phyloP scores from a whole-genome alignment of 2,329 filamentous ascomycete species.

The Dothiorella sarmentorum region DNA sequence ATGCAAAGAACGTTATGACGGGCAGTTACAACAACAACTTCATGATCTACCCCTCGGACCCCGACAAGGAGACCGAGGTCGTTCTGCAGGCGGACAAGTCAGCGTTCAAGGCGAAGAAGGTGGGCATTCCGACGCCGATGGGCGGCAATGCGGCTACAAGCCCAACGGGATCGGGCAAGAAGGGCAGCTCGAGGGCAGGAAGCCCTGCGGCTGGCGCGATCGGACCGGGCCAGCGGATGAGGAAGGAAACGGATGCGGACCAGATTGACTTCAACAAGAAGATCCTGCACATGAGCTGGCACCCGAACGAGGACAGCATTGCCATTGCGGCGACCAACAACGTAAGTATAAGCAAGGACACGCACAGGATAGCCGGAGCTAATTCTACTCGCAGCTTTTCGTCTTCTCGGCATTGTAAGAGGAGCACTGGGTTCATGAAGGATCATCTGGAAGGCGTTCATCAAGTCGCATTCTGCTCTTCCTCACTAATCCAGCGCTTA shows the following conservation, averaged over 20 bases:
- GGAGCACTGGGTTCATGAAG: conserved; percentile 6
- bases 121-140: conserved; percentile 95
- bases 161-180: conserved; percentile 76
- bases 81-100: conserved; percentile 98
- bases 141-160: conserved; percentile 64
- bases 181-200: conserved; percentile 79
- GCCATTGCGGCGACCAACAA: conserved; percentile 99
- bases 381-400: conserved; percentile 45
- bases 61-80: conserved; percentile 93
- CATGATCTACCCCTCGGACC: conserved; percentile 98
- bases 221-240: conserved; percentile 87
- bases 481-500: conserved; percentile 18
- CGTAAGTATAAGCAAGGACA: conserved; percentile 59
- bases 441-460: conserved; percentile 21
- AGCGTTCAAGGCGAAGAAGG: conserved; percentile 99
- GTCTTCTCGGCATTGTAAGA: conserved; percentile 53
- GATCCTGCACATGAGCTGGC: conserved; percentile 99
- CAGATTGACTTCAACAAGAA: conserved; percentile 99
- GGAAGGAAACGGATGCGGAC: conserved; percentile 97
- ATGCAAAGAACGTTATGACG: conserved; percentile 99
- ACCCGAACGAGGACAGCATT: conserved; percentile 99
- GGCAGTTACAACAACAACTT: conserved; percentile 99
- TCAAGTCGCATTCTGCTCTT: not conserved
- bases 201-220: conserved; percentile 72
- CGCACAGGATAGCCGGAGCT: not conserved